These are phyloP conservation scores for Orbilia oligospora DNA, from an alignment of 2,329 filamentous ascomycete genomes.

Conservation along the genomic window DNA sequence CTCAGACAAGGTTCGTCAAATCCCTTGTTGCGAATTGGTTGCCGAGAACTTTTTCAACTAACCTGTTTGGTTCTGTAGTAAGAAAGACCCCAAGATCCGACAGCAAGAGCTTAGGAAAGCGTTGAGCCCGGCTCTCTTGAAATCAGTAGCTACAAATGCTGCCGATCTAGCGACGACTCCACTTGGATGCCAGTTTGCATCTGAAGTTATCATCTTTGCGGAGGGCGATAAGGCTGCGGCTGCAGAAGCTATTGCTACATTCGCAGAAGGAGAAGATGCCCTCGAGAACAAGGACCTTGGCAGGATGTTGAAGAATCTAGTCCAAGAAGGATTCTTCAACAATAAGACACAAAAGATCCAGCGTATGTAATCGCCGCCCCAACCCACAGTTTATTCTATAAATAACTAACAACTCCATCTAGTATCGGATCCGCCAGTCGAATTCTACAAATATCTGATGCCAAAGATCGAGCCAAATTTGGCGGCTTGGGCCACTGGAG, in stretches of 20 bases:
- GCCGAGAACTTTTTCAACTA: constrained; percentile 25
- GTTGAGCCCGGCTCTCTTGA: constrained; percentile 81
- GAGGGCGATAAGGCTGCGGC: constrained; percentile 83
- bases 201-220: constrained; percentile 83
- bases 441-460: constrained; percentile 87
- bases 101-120: constrained; percentile 81
- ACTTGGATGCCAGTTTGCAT: constrained; percentile 88
- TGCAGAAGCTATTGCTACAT: constrained; percentile 75
- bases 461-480: constrained; percentile 81
- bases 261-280: constrained; percentile 68
- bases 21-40: background rate
- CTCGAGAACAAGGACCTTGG: constrained; percentile 73
- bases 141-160: constrained; percentile 79
- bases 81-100: constrained; percentile 86
- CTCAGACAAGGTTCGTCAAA: constrained; percentile 73
- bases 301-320: constrained; percentile 90
- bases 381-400: background rate
- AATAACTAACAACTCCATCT: constrained; percentile 66
- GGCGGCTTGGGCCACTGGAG: constrained; percentile 86
- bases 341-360: constrained; percentile 74
- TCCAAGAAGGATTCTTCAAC: constrained; percentile 90
- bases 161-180: constrained; percentile 79
- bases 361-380: constrained; percentile 27
- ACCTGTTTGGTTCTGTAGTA: constrained; percentile 71
- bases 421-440: constrained; percentile 80